phyloP scores from a whole-genome alignment of 2,329 filamentous ascomycete species.

The Colletotrichum coccodes region DNA sequence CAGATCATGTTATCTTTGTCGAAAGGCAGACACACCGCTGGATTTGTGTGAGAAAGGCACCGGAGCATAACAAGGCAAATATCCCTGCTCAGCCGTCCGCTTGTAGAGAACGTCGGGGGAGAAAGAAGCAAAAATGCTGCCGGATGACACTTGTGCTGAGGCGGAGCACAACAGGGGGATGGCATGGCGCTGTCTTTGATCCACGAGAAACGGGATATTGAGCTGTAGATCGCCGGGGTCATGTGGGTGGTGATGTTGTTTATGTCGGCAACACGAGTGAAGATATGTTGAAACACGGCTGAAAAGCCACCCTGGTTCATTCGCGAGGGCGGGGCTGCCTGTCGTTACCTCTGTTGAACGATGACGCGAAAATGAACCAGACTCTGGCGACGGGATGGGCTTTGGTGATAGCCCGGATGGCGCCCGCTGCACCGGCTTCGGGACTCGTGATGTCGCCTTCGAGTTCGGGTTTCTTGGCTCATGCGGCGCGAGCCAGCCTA shows the following conservation, averaged over 20 bases:
- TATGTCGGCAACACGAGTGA: not conserved
- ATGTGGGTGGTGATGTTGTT: not conserved
- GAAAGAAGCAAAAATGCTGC: constrained; percentile 3
- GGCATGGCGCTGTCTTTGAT: constrained; percentile 2
- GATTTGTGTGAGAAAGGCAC: not conserved
- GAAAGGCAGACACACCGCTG: not conserved
- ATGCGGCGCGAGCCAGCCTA: not conserved
- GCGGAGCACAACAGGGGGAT: constrained; percentile 1
- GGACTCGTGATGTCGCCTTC: not conserved
- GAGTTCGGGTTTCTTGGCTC: not conserved
- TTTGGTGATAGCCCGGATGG: not conserved
- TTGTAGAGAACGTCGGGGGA: not conserved
- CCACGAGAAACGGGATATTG: constrained; percentile 4
- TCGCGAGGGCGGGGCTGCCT: constrained; percentile 10
- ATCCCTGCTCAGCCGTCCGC: not conserved
- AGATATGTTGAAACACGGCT: constrained; percentile 27
- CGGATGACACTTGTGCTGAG: constrained; percentile 2
- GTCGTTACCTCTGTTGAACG: not conserved
- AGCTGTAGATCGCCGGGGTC: constrained; percentile 14
- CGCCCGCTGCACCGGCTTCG: not conserved
- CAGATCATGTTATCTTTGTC: not conserved
- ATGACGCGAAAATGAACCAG: not conserved
- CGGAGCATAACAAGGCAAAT: not conserved
- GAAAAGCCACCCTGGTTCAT: constrained; percentile 11
- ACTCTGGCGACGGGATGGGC: not conserved